Percentiles rank a stretch among this genome's conserved stretches.
Evolutionary conservation across 306 rosid species (phyloP).

Genomic region (Abrus precatorius): DNA sequence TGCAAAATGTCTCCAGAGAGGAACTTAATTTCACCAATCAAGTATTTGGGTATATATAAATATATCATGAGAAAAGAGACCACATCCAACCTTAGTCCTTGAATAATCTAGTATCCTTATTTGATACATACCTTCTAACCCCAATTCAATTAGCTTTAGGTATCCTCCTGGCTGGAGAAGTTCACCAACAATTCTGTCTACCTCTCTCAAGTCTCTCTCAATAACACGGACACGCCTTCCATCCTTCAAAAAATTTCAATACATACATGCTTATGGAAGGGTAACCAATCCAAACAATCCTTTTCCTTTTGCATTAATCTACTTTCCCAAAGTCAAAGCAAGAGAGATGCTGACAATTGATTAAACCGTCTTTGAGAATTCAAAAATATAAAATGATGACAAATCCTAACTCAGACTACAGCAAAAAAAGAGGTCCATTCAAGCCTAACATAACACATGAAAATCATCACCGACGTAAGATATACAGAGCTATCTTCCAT

Average conservation of each 20-base stretch:
- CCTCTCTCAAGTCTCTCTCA: slow-evolving; percentile 71
- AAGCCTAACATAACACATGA: background rate
- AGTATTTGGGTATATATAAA: background rate
- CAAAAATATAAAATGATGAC: slow-evolving; percentile 1
- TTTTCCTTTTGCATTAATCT: slow-evolving; percentile 17
- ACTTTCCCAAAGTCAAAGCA: slow-evolving; percentile 3
- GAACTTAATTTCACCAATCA: background rate
- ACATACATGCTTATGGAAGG: background rate
- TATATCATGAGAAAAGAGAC: slow-evolving; percentile 14
- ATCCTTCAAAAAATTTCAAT: slow-evolving; percentile 54
- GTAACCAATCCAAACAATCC: slow-evolving; percentile 15
- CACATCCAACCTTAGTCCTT: background rate
- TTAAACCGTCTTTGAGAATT: slow-evolving; percentile 10
- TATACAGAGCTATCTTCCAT: background rate
- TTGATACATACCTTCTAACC: slow-evolving; percentile 63
- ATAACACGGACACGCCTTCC: slow-evolving; percentile 67
- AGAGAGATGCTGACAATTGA: background rate
- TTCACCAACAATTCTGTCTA: slow-evolving; percentile 74
- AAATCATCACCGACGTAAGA: background rate
- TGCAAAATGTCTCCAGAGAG: background rate
- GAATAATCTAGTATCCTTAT: slow-evolving; percentile 23
- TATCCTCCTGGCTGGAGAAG: slow-evolving; percentile 81
- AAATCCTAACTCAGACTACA: background rate
- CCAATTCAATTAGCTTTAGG: slow-evolving; percentile 67
- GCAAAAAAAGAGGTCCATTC: background rate